Evolutionary conservation across 352 stramenopile genomes (phyloP), one percentile per base, ranked within the genome.

Genomic region (Globisporangium okanoganense): DNA sequence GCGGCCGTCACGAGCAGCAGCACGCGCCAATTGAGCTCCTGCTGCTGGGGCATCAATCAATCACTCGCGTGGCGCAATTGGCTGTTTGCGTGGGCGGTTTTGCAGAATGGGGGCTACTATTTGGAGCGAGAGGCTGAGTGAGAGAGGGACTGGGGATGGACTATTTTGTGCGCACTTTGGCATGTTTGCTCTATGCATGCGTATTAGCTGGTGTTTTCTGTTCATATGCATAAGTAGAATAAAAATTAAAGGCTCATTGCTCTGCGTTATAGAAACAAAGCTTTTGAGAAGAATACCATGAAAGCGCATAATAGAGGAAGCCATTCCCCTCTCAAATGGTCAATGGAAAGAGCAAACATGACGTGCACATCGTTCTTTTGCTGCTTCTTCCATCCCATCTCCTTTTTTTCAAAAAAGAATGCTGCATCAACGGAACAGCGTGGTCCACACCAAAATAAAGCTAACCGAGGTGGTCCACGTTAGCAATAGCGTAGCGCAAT

Each of bases 1-100:
- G 79, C 70, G 55, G 68, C 72, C 45, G 82, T 78, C 50, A 82
- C 73, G 66, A 85, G 65, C 48, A 75, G 69, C 55, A 85, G 61
- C n/a, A 65, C 65, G 61, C 65, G 73, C 76, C 76, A 85, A 67
- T 78, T 79, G 58, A 77, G 62, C 61, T 79, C 58, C 58, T 66
- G 25, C 20, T 20, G 51, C 33, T 25, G 20, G 24, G 14, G 50
- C 50, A 49, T 49, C 43, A 49, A 55, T 38, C 45, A 52, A 36
- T 58, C 52, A 45, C 35, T 3, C 6, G n/a, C 29, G 33, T 35
- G 52, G 24, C 35, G 53, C 53, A 59, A 59, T 59, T 38, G 12
- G 14, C 36, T 43, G 40, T 43, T 43, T 45, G 35, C 4, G 35
- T 16, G 35, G 36, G 36, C 36, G 36, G 36, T 4, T 45, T 45